phyloP scores from a whole-genome alignment of 371 early-diverging fungal genomes.

The Syncephalastrum monosporum region DNA sequence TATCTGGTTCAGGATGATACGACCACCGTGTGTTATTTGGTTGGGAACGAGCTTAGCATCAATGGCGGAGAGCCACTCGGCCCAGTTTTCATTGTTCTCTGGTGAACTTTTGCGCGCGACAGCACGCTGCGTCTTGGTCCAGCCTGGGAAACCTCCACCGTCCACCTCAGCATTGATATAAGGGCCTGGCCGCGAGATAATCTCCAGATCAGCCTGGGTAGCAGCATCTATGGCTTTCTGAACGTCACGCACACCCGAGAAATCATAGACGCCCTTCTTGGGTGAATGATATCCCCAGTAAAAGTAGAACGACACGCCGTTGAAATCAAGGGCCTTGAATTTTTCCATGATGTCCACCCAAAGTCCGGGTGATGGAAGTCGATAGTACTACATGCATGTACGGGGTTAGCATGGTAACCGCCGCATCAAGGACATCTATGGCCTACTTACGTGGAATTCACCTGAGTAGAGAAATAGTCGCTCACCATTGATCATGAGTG shows the following conservation, averaged over 20 bases:
- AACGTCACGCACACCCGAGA: constrained; percentile 16
- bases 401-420: too few relatives aligned
- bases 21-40: constrained; percentile 12
- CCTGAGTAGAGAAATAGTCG: neutral
- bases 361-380: constrained; percentile 8
- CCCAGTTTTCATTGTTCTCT: constrained; percentile 6
- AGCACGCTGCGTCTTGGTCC: constrained; percentile 4
- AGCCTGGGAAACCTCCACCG: constrained; percentile 15
- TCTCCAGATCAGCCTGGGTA: constrained; percentile 9
- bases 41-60: constrained; percentile 14
- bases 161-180: constrained; percentile 12
- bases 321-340: constrained; percentile 13
- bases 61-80: constrained; percentile 9
- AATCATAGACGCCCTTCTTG: constrained; percentile 12
- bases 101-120: constrained; percentile 6
- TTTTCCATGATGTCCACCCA: constrained; percentile 13
- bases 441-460: too few relatives aligned
- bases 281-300: constrained; percentile 17
- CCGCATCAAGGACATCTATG: neutral
- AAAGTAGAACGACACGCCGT: constrained; percentile 13
- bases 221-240: constrained; percentile 12
- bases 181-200: constrained; percentile 15
- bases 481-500: constrained; percentile 12
- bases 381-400: neutral
- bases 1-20: constrained; percentile 12